Percentiles rank a stretch among this genome's conserved stretches.
Evolutionary conservation across 2,329 filamentous ascomycete genomes (phyloP).

Genomic region (Colletotrichum navitas): DNA sequence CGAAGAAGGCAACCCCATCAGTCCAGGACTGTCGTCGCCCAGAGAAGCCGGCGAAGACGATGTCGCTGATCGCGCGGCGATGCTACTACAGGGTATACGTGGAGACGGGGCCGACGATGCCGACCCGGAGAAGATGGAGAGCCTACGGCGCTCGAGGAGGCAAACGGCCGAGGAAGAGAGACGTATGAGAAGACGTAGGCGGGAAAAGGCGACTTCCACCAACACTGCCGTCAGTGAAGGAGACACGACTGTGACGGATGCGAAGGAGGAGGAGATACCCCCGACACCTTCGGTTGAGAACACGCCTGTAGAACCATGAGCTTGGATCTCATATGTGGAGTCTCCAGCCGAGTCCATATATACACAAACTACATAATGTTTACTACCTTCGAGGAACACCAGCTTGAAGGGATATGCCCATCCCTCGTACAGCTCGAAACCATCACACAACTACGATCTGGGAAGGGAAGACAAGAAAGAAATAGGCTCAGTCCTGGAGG

Average conservation of each 20-base stretch:
- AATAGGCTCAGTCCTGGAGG: neutral
- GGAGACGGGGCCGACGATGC: conserved; percentile 70
- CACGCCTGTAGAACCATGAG: conserved; percentile 42
- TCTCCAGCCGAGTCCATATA: conserved; percentile 38
- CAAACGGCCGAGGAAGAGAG: conserved; percentile 87
- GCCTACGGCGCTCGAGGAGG: conserved; percentile 70
- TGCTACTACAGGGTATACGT: conserved; percentile 85
- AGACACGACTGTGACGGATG: conserved; percentile 36
- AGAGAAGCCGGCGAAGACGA: conserved; percentile 72
- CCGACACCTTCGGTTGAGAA: conserved; percentile 41
- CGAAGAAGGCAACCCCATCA: conserved; percentile 65
- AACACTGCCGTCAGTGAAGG: conserved; percentile 46
- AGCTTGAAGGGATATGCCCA: conserved; percentile 30
- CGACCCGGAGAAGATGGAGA: conserved; percentile 66
- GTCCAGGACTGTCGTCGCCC: conserved; percentile 62
- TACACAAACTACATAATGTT: conserved; percentile 43
- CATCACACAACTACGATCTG: conserved; percentile 11
- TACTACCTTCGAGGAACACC: conserved; percentile 38
- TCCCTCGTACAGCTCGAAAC: conserved; percentile 6
- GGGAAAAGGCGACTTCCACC: conserved; percentile 67
- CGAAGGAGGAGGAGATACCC: conserved; percentile 42
- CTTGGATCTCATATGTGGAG: conserved; percentile 29
- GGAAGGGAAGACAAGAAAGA: neutral
- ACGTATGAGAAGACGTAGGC: conserved; percentile 73
- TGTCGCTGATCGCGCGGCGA: conserved; percentile 86